Conservation (phyloP, 208 protist genomes). For the Porcisia hertigi region DNA sequence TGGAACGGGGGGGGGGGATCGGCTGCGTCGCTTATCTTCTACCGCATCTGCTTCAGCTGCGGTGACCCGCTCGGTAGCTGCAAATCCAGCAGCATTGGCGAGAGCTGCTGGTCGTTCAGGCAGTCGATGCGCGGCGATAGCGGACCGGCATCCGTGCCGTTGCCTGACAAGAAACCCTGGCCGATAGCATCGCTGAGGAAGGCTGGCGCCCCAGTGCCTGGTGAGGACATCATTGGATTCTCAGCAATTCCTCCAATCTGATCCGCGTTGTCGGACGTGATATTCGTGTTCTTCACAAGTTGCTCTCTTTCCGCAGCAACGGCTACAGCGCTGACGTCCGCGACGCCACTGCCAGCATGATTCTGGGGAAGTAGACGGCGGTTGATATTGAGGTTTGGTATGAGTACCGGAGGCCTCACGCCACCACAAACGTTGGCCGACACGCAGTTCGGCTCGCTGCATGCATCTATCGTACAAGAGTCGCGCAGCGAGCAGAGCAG, state of each 20-base stretch:
- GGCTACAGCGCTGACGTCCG: neutral
- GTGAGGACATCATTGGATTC: constrained; percentile 11
- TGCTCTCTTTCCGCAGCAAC: neutral
- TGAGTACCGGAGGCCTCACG: constrained; percentile 5
- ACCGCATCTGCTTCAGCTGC: constrained; percentile 4
- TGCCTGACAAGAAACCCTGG: constrained; percentile 39
- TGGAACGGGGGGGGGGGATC: neutral
- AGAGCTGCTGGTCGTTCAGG: constrained; percentile 9
- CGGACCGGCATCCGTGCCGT: constrained; percentile 31
- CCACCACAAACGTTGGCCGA: constrained; percentile 11
- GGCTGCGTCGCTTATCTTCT: neutral
- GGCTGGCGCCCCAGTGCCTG: constrained; percentile 13
- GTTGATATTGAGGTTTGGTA: neutral
- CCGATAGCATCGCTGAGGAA: constrained; percentile 39
- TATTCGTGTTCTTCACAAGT: constrained; percentile 17
- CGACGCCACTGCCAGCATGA: neutral
- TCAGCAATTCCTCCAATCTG: constrained; percentile 11
- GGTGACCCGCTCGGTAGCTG: neutral
- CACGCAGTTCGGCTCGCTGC: neutral
- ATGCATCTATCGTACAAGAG: constrained; percentile 1
- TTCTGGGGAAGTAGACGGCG: neutral
- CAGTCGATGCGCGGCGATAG: constrained; percentile 32
- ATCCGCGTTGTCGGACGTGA: constrained; percentile 3
- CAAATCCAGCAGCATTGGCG: constrained; percentile 5
- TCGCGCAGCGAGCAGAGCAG: constrained; percentile 49